These are phyloP conservation scores for Kwoniella dejecticola DNA, from an alignment of 768 basidiomycete genomes.

Conservation along the genomic window DNA sequence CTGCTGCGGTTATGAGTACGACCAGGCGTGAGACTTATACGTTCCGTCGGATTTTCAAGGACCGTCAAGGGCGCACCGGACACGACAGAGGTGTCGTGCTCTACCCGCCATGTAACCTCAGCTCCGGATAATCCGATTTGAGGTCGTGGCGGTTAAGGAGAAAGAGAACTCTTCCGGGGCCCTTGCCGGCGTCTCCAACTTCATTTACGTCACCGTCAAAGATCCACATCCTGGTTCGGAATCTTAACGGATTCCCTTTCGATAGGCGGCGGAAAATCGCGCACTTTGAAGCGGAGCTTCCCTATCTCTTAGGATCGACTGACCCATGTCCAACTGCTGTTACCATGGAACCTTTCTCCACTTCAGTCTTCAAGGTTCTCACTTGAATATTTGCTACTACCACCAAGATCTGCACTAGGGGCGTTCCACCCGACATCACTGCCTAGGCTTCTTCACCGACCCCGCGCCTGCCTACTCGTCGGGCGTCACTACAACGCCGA, in stretches of 20 bases:
- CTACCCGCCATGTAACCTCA: conserved; percentile 73
- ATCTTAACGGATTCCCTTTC: conserved; percentile 79
- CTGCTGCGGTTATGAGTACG: conserved; percentile 74
- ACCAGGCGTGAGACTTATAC: conserved; percentile 70
- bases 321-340: conserved; percentile 84
- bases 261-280: conserved; percentile 68
- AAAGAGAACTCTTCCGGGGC: conserved; percentile 78
- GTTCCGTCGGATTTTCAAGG: conserved; percentile 81
- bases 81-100: conserved; percentile 69
- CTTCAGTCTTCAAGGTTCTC: conserved; percentile 85
- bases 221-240: conserved; percentile 68
- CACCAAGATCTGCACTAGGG: conserved; percentile 85
- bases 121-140: conserved; percentile 73
- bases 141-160: conserved; percentile 71
- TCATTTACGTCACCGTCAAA: conserved; percentile 69
- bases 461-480: conserved; percentile 65
- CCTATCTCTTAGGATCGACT: conserved; percentile 81
- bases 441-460: conserved; percentile 77
- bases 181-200: conserved; percentile 65
- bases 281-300: conserved; percentile 72
- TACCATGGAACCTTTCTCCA: conserved; percentile 85
- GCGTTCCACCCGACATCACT: conserved; percentile 72
- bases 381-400: conserved; percentile 87
- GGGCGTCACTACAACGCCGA: conserved; percentile 67
- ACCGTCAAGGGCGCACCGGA: conserved; percentile 73